A percentile compares a stretch with the other conserved stretches of the same genome.
Evolutionary conservation across 139 green algal species (phyloP).

Genomic region (Auxenochlorella pyrenoidosa): DNA sequence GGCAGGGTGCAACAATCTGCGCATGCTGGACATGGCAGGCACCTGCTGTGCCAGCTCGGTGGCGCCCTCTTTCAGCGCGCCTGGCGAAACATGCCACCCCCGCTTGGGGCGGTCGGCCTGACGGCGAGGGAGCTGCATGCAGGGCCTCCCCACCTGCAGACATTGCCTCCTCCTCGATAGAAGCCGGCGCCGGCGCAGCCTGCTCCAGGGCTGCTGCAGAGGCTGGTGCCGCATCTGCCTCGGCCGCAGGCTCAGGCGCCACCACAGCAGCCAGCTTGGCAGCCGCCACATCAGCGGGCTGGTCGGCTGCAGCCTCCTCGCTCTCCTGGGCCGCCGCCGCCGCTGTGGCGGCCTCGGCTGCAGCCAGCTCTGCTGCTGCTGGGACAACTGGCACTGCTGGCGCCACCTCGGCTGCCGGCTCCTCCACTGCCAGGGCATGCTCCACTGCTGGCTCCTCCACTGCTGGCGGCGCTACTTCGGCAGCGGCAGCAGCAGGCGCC

Average conservation of each 20-base stretch:
- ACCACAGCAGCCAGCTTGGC: not conserved
- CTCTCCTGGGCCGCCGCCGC: not conserved
- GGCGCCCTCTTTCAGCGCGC: no score
- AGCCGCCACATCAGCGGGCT: not conserved
- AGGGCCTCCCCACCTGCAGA: no score
- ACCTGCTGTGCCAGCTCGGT: no score
- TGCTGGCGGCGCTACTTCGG: not conserved
- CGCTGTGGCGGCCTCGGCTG: not conserved
- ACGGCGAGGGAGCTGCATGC: no score
- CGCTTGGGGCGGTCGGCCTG: no score
- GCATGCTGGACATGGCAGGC: no score
- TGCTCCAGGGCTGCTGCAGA: not conserved
- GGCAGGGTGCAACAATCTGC: no score
- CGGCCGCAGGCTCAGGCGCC: not conserved
- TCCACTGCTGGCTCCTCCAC: not conserved
- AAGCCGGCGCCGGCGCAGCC: not conserved
- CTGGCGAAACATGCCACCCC: no score
- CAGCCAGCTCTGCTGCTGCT: not conserved
- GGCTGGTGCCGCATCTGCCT: not conserved
- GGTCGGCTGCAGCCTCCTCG: not conserved
- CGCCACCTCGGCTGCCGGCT: not conserved
- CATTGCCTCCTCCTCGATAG: not conserved
- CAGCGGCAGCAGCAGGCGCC: not conserved
- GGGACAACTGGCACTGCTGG: not conserved
- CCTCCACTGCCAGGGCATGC: not conserved